These are phyloP conservation scores for Elsinoe fawcettii DNA, from an alignment of 2,329 filamentous ascomycete species.

Conservation along the genomic window DNA sequence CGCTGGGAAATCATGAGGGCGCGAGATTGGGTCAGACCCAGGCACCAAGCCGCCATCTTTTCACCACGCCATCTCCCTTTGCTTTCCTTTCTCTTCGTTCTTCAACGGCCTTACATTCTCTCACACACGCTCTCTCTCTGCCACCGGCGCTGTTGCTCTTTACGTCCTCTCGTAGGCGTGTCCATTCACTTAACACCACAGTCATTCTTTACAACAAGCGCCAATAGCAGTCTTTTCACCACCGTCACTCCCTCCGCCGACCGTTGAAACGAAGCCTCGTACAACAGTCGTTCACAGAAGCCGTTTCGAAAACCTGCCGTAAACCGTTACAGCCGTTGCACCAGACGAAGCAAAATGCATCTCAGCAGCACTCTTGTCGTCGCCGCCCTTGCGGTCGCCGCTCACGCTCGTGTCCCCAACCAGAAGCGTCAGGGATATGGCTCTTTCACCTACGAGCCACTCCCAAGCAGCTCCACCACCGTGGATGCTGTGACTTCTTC, in stretches of 20 bases:
- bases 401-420: conserved; percentile 15
- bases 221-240: background rate
- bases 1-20: conserved; percentile 14
- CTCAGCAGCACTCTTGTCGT: conserved; percentile 18
- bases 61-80: background rate
- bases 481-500: background rate
- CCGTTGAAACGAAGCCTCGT: conserved; percentile 15
- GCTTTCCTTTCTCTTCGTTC: conserved; percentile 7
- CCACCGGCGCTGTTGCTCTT: conserved; percentile 4
- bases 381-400: conserved; percentile 17
- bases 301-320: background rate
- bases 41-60: conserved; percentile 6
- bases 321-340: conserved; percentile 11
- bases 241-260: conserved; percentile 16
- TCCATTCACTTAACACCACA: conserved; percentile 17
- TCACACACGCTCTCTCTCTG: conserved; percentile 1
- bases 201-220: conserved; percentile 16
- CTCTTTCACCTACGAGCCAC: conserved; percentile 13
- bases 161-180: conserved; percentile 13
- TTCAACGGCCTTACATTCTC: conserved; percentile 14
- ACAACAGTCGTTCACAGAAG: conserved; percentile 5
- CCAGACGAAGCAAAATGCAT: conserved; percentile 17
- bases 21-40: conserved; percentile 6
- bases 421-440: conserved; percentile 17
- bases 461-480: conserved; percentile 6